A percentile compares a stretch with the other conserved stretches of the same genome.
Evolutionary conservation across 441 rosid genomes (phyloP).

Genomic region (Brassica balearica): DNA sequence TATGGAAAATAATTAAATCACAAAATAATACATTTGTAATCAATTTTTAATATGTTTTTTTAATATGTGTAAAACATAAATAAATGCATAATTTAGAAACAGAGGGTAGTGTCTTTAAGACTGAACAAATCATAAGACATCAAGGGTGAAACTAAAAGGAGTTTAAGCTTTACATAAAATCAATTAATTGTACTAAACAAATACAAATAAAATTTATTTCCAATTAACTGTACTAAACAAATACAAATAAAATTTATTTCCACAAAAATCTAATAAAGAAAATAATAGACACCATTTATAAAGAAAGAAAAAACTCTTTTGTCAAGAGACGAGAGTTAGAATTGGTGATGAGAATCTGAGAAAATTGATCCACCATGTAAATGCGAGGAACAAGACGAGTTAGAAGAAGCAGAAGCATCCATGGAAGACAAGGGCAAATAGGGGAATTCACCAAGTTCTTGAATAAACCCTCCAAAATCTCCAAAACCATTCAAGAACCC

Average conservation of each 20-base stretch:
- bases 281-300: conserved; percentile 1
- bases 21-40: too few species aligned
- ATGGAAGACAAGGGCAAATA: conserved; percentile 44
- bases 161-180: background rate
- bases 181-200: background rate
- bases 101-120: background rate
- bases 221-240: background rate
- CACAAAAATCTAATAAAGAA: conserved; percentile 32
- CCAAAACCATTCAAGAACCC: conserved; percentile 60
- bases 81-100: too few species aligned
- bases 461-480: conserved; percentile 75
- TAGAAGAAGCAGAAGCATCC: conserved; percentile 48
- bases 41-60: too few species aligned
- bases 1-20: too few species aligned
- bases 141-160: background rate
- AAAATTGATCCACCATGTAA: conserved; percentile 39
- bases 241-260: conserved; percentile 7
- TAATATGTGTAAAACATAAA: too few species aligned
- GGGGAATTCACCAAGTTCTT: conserved; percentile 71
- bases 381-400: conserved; percentile 40
- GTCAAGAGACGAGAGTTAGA: conserved; percentile 24
- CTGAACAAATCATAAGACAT: conserved; percentile 1
- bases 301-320: background rate
- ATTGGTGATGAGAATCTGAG: conserved; percentile 34
- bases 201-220: conserved; percentile 5